phyloP scores from a whole-genome alignment of 805 yeast genomes.

The Metschnikowia kofuensis region DNA sequence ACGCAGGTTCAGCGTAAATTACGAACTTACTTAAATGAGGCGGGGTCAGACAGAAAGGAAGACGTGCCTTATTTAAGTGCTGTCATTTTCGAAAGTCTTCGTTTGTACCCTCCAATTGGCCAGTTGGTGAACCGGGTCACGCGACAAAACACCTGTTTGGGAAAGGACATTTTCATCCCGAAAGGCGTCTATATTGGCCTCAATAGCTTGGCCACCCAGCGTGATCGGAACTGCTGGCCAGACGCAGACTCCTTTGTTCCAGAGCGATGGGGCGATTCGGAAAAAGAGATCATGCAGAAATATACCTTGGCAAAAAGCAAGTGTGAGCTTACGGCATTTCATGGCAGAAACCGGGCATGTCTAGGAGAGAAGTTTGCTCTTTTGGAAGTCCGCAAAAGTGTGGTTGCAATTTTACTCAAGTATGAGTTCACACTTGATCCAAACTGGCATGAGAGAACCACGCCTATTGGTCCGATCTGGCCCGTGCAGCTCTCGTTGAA shows the following conservation, averaged over 20 bases:
- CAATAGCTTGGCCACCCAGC: constrained; percentile 51
- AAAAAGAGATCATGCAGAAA: constrained; percentile 34
- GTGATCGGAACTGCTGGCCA: constrained; percentile 42
- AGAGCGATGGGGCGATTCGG: constrained; percentile 48
- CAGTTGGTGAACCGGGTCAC: constrained; percentile 53
- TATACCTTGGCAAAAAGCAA: constrained; percentile 45
- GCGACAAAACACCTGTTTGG: constrained; percentile 34
- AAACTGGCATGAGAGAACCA: constrained; percentile 46
- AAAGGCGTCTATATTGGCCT: constrained; percentile 53
- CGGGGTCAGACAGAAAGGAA: not conserved
- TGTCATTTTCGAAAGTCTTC: constrained; percentile 44
- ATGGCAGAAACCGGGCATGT: constrained; percentile 60
- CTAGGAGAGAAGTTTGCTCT: constrained; percentile 59
- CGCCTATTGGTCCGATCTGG: constrained; percentile 59
- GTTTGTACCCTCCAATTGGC: constrained; percentile 56
- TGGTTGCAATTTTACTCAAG: constrained; percentile 33
- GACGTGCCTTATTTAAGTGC: constrained; percentile 28
- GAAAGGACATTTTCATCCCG: constrained; percentile 44
- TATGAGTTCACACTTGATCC: constrained; percentile 39
- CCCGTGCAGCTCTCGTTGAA: constrained; percentile 36
- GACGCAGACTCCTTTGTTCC: constrained; percentile 46
- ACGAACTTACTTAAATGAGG: constrained; percentile 13
- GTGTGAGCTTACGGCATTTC: constrained; percentile 51
- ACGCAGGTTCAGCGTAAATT: constrained; percentile 30
- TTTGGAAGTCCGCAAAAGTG: constrained; percentile 39